Conservation (phyloP, 192 early-diverging fungal species). For the Backusella psychrophila region DNA sequence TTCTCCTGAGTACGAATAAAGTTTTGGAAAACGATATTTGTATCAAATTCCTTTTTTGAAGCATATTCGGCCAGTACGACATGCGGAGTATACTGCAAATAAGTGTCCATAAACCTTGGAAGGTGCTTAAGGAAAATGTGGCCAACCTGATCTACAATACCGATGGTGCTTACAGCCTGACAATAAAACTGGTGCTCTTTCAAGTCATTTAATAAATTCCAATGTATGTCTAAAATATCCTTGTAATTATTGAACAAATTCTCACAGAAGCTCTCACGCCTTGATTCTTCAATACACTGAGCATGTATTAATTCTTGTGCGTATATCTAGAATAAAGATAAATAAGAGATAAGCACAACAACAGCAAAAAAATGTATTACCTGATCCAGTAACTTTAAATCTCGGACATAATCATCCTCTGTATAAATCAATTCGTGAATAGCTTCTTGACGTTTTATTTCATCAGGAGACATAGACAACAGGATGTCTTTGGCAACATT, state of each 20-base stretch:
- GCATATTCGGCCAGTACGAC: slow-evolving; percentile 74
- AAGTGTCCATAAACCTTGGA: slow-evolving; percentile 60
- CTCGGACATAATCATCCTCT: slow-evolving; percentile 88
- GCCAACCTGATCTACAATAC: slow-evolving; percentile 76
- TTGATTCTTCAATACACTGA: slow-evolving; percentile 21
- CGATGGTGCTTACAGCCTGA: slow-evolving; percentile 61
- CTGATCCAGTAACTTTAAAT: slow-evolving; percentile 80
- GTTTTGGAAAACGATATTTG: slow-evolving; percentile 65
- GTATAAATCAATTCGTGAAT: slow-evolving; percentile 92
- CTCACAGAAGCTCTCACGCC: slow-evolving; percentile 55
- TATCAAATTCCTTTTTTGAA: slow-evolving; percentile 66
- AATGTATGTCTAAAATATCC: slow-evolving; percentile 57
- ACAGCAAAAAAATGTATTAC: neutral
- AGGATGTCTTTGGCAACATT: slow-evolving; percentile 71
- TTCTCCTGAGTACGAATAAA: slow-evolving; percentile 64
- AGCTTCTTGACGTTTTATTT: slow-evolving; percentile 89
- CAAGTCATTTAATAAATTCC: slow-evolving; percentile 50
- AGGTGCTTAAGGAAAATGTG: slow-evolving; percentile 74
- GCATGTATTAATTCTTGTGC: slow-evolving; percentile 48
- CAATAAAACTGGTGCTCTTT: slow-evolving; percentile 51
- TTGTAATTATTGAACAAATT: slow-evolving; percentile 73
- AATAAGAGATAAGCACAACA: neutral
- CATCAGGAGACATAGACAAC: slow-evolving; percentile 61
- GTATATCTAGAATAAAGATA: slow-evolving; percentile 21
- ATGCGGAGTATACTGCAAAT: slow-evolving; percentile 77